Percentiles rank a stretch among this genome's conserved stretches.
Conservation (phyloP, 2,329 filamentous ascomycete genomes). For the Hyphodiscus sp. region DNA sequence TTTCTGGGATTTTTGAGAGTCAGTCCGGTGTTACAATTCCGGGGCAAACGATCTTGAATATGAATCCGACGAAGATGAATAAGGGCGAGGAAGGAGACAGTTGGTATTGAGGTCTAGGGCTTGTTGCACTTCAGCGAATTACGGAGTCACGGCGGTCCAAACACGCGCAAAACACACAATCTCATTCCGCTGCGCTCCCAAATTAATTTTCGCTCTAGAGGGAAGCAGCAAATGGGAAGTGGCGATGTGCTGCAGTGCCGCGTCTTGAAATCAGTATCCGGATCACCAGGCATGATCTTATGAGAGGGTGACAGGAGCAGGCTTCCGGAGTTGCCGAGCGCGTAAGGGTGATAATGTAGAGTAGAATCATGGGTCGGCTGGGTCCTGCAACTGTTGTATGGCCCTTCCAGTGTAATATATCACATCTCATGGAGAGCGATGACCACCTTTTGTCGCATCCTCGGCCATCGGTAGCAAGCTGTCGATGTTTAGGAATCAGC, state of each 20-base stretch:
- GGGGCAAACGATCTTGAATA: conserved; percentile 48
- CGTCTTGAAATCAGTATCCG: no score
- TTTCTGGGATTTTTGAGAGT: conserved; percentile 54
- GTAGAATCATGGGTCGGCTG: not conserved
- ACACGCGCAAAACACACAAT: not conserved
- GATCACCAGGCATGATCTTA: not conserved
- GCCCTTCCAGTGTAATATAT: conserved; percentile 22
- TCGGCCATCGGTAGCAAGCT: no score
- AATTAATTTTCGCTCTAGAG: no score
- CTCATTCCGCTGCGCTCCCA: not conserved
- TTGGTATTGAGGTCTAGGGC: conserved; percentile 45
- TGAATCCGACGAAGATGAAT: conserved; percentile 51
- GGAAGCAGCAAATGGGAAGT: no score
- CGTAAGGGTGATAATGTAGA: no score
- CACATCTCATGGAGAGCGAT: no score
- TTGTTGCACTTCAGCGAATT: no score
- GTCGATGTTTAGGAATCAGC: no score
- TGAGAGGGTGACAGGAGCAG: not conserved
- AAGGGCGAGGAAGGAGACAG: conserved; percentile 47
- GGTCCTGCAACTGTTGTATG: conserved; percentile 24
- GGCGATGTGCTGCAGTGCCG: no score
- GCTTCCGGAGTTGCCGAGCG: not conserved
- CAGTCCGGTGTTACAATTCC: conserved; percentile 47
- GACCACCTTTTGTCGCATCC: no score
- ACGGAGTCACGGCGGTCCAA: no score